Percentiles rank a stretch among this genome's conserved stretches.
These are phyloP conservation scores for Neofusicoccum parvum DNA, from an alignment of 2,329 filamentous ascomycete genomes.

Conservation along the genomic window DNA sequence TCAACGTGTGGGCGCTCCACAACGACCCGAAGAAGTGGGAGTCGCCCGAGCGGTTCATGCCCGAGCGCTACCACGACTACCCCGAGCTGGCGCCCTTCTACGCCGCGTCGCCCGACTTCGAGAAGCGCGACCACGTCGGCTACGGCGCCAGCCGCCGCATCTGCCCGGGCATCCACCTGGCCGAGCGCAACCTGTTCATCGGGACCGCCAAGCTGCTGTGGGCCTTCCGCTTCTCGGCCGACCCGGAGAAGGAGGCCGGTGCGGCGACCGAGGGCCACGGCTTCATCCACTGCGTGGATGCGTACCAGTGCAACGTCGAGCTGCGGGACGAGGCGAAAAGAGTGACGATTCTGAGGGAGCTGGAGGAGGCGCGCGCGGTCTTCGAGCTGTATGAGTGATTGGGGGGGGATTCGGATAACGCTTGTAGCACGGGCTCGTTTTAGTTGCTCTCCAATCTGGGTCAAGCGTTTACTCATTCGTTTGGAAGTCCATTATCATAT, in stretches of 20 bases:
- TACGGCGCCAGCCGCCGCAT: slow-evolving; percentile 32
- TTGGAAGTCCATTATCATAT: too few species aligned
- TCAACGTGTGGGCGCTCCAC: slow-evolving; percentile 35
- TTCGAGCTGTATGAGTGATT: neutral
- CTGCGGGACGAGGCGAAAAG: neutral
- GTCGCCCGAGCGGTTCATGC: slow-evolving; percentile 21
- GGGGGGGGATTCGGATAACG: too few species aligned
- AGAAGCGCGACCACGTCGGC: slow-evolving; percentile 36
- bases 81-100: slow-evolving; percentile 13
- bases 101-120: slow-evolving; percentile 28
- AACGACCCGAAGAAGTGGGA: slow-evolving; percentile 25
- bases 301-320: neutral
- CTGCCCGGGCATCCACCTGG: slow-evolving; percentile 20
- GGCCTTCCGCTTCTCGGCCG: slow-evolving; percentile 11
- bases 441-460: too few species aligned
- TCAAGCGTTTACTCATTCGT: too few species aligned
- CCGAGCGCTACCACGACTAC: slow-evolving; percentile 22
- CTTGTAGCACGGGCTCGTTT: too few species aligned
- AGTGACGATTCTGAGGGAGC: neutral
- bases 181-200: slow-evolving; percentile 19
- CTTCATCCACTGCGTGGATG: neutral
- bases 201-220: slow-evolving; percentile 18
- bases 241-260: neutral
- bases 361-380: neutral
- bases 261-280: neutral